Conservation (phyloP, 2,329 filamentous ascomycete species). For the Pseudopithomyces maydicus region DNA sequence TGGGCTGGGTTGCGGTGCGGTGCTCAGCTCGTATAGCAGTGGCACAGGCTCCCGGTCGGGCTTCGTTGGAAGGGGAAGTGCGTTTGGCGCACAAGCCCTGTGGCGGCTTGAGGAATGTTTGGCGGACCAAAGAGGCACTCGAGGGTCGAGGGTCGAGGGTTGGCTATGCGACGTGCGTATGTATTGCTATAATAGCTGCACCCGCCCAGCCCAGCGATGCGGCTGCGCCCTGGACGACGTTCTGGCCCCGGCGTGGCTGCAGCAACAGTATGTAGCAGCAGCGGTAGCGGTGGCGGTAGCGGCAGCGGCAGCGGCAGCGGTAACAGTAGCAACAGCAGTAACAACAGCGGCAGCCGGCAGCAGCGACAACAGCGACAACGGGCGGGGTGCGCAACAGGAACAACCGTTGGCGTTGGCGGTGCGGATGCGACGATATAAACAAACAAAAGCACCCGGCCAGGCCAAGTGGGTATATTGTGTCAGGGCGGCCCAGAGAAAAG, state of each 20-base stretch:
- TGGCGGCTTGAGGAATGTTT: neutral
- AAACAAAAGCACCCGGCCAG: slow-evolving; percentile 1
- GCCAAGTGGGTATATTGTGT: neutral
- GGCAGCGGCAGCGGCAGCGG: too few relatives aligned
- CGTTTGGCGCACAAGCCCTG: slow-evolving; percentile 10
- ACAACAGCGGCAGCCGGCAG: too few relatives aligned
- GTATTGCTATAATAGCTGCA: neutral
- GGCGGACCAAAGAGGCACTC: neutral
- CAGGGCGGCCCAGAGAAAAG: neutral
- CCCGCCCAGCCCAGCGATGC: neutral
- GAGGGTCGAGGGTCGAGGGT: neutral
- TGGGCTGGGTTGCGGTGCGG: slow-evolving; percentile 11
- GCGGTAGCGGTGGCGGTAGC: neutral
- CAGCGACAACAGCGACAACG: too few relatives aligned
- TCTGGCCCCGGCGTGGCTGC: neutral
- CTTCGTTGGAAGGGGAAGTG: neutral
- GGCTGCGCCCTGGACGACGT: slow-evolving; percentile 3
- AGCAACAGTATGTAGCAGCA: neutral
- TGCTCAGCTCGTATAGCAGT: too few relatives aligned
- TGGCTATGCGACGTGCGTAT: too few relatives aligned
- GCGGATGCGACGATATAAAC: neutral
- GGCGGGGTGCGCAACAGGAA: neutral
- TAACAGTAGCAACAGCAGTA: too few relatives aligned
- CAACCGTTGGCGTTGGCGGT: neutral
- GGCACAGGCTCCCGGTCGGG: slow-evolving; percentile 6